A percentile compares a stretch with the other conserved stretches of the same genome.
phyloP scores from a whole-genome alignment of 225 moss, liverwort and hornwort species.

The Lunularia cruciata region DNA sequence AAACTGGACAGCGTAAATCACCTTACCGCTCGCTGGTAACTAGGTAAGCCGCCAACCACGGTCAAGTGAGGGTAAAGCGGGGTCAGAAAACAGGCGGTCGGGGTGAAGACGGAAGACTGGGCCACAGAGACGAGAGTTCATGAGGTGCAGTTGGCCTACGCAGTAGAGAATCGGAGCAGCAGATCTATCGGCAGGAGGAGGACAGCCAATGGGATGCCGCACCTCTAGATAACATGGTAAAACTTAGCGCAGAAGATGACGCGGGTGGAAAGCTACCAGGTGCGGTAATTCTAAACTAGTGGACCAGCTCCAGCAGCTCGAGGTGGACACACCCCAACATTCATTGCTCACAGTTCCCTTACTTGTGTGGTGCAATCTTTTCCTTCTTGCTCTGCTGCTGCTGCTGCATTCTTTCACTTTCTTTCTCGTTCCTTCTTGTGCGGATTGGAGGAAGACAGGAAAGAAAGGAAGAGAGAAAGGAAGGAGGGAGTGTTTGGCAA shows the following conservation, averaged over 20 bases:
- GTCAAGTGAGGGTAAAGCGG: no score
- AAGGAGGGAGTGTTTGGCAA: background rate
- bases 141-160: conserved; percentile 5
- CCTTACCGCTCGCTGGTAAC: no score
- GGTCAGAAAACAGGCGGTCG: no score
- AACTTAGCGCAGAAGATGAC: background rate
- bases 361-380: no score
- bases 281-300: background rate
- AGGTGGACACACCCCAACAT: no score
- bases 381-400: background rate
- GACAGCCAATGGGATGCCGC: background rate
- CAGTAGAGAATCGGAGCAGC: background rate
- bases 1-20: no score
- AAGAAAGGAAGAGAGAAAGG: background rate
- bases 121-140: no score
- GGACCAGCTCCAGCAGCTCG: no score
- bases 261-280: background rate
- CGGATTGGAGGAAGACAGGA: background rate
- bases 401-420: background rate
- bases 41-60: no score
- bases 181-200: conserved; percentile 7
- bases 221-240: conserved; percentile 4
- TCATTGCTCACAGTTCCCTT: no score
- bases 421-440: background rate
- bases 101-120: no score